Base-by-base conservation (phyloP, 1,284 basidiomycete genomes). In the Ganoderma leucocontextum region DNA sequence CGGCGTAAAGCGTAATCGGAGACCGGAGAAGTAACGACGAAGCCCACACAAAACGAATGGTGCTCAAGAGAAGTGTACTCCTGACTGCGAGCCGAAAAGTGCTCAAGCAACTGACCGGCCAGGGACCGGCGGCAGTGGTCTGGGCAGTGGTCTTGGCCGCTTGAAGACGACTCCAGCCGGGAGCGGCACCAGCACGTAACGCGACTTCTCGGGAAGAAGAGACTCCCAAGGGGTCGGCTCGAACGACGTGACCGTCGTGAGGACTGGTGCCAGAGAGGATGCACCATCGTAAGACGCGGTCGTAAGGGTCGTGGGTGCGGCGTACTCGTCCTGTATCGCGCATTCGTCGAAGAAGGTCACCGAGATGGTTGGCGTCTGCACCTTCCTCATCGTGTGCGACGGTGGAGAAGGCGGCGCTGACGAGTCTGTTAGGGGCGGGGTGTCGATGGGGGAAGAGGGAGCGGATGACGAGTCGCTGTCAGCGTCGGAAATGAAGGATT, bases 71-170 rank as follows among this genome's bases (percentile, higher is more conserved):
- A 29, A 47, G 10, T 47, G 49, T 25, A 9, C n/a, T 25, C 2
- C 25, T 22, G 12, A 13, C 12, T 22, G 49, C 22, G n/a, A 53
- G 22, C 52, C 13, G 9, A 53, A 17, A 33, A 25, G 19, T 17
- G 22, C 58, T 60, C 58, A 60, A 25, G n/a, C 22, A 38, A 12
- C 7, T 3, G 57, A n/a, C 39, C 66, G 69, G 6, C 65, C 64
- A 13, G 71, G 71, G 13, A 72, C 65, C 2, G 71, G 71, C 25
- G 71, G 71, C 35, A 72, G 49, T n/a, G 71, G 71, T 55, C 71
- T 57, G 19, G 71, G 71, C 17, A 72, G 49, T 25, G 71, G 71
- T 49, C 71, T 57, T 9, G 49, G 61, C 35, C 57, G 39, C 38
- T 66, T 41, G 42, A 53, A 49, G 52, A 57, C 62, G 17, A 57